These are phyloP conservation scores for Gaillardinia entomophila DNA, from an alignment of 805 yeast genomes.

Conservation along the genomic window DNA sequence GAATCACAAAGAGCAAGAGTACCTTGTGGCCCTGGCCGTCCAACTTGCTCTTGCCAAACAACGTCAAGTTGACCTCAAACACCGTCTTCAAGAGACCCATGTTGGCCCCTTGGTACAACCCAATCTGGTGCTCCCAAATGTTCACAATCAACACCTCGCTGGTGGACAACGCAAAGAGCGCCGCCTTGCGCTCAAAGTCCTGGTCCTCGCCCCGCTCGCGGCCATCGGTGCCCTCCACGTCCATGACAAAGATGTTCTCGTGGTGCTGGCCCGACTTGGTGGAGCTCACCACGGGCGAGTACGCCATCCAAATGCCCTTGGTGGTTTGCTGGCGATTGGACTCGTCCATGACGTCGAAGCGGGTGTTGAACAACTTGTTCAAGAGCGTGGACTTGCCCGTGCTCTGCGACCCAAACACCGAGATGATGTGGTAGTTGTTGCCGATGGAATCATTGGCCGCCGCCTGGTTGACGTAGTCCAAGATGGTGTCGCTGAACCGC, in stretches of 20 bases:
- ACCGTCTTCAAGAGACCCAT: slow-evolving; percentile 94
- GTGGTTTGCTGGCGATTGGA: slow-evolving; percentile 77
- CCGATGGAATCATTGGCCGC: slow-evolving; percentile 42
- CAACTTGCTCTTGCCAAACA: slow-evolving; percentile 60
- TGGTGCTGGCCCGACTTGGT: slow-evolving; percentile 1
- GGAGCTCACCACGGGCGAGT: slow-evolving; percentile 25
- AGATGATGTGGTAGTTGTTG: slow-evolving; percentile 77
- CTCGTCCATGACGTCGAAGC: slow-evolving; percentile 92
- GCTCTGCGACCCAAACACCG: slow-evolving; percentile 96
- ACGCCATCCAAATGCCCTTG: slow-evolving; percentile 43
- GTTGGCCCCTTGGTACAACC: slow-evolving; percentile 95
- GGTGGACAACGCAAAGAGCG: slow-evolving; percentile 88
- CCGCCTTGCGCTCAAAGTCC: slow-evolving; percentile 95
- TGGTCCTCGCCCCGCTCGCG: slow-evolving; percentile 97
- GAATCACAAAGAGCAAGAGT: slow-evolving; percentile 75
- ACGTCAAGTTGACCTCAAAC: slow-evolving; percentile 85
- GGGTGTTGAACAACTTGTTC: slow-evolving; percentile 79
- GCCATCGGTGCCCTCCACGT: slow-evolving; percentile 99
- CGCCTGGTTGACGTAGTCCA: slow-evolving; percentile 28
- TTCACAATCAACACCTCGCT: slow-evolving; percentile 87
- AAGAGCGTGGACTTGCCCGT: slow-evolving; percentile 94
- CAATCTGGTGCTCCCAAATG: slow-evolving; percentile 96
- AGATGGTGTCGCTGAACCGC: slow-evolving; percentile 36
- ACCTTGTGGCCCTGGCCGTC: slow-evolving; percentile 45
- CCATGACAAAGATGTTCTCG: slow-evolving; percentile 68